Conservation (phyloP, 768 basidiomycete genomes). For the Leccinellum albellum region DNA sequence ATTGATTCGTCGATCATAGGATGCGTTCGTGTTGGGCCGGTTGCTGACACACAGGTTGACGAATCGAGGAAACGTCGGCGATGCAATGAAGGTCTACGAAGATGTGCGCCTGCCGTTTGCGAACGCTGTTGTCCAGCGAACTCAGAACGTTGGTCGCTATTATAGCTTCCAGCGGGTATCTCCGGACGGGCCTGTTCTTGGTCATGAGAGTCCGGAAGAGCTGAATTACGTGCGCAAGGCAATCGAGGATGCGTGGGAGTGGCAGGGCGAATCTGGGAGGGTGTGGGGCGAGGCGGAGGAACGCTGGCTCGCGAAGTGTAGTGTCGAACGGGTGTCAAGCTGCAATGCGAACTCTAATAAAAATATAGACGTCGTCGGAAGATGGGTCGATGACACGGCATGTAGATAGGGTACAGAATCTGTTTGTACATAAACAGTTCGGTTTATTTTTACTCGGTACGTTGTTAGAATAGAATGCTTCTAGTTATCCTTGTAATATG, state of each 20-base stretch:
- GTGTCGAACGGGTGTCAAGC: background rate
- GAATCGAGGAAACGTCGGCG: slow-evolving; percentile 18
- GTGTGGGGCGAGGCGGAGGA: slow-evolving; percentile 12
- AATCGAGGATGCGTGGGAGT: slow-evolving; percentile 21
- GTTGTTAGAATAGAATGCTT: background rate
- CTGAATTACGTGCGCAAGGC: slow-evolving; percentile 7
- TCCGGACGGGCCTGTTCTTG: slow-evolving; percentile 2
- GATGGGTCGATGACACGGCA: background rate
- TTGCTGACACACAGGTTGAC: slow-evolving; percentile 25
- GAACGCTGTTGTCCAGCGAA: slow-evolving; percentile 17
- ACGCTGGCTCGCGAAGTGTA: slow-evolving; percentile 5
- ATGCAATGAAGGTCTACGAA: slow-evolving; percentile 33
- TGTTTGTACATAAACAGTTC: too few species aligned
- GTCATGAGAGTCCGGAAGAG: slow-evolving; percentile 2
- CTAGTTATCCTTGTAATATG: background rate
- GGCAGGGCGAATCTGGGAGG: slow-evolving; percentile 10
- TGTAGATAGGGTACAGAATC: background rate
- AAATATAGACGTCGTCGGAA: background rate
- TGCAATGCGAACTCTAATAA: background rate
- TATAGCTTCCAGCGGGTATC: slow-evolving; percentile 15
- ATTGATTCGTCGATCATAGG: slow-evolving; percentile 9
- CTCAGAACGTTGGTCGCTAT: slow-evolving; percentile 20
- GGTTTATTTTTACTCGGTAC: background rate
- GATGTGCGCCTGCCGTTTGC: slow-evolving; percentile 30
- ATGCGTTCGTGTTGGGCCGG: slow-evolving; percentile 30